Evolutionary conservation across 345 rosid genomes (phyloP).

Genomic region (Gossypium arboreum): DNA sequence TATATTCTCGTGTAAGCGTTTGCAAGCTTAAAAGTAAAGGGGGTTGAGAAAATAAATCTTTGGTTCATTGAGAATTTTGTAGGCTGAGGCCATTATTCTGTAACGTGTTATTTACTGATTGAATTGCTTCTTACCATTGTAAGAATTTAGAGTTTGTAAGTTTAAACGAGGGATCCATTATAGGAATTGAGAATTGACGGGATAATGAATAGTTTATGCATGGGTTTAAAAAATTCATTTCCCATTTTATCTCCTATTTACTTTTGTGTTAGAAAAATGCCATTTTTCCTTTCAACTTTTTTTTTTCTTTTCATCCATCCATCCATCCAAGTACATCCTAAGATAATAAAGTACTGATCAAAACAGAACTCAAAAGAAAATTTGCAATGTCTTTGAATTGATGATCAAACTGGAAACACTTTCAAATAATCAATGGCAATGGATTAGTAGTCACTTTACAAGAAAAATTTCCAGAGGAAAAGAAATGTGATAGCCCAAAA

Average conservation of each 20-base stretch:
- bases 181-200: no score
- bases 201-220: no score
- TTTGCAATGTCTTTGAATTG: conserved; percentile 10
- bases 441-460: conserved; percentile 45
- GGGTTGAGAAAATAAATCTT: conserved; percentile 9
- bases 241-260: no score
- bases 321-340: no score
- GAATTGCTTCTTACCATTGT: no score
- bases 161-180: no score
- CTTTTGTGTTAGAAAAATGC: no score
- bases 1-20: conserved; percentile 12
- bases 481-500: conserved; percentile 30
- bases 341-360: background rate
- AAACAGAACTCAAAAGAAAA: background rate
- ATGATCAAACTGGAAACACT: conserved; percentile 29
- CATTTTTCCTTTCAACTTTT: no score
- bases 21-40: conserved; percentile 5
- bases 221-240: no score
- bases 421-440: conserved; percentile 40
- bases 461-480: conserved; percentile 25
- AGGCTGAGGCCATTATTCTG: conserved; percentile 33
- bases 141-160: no score
- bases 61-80: conserved; percentile 37
- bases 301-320: no score
- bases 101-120: no score